Base-by-base conservation (phyloP, 306 rosid genomes). In the Castanopsis chinensis region DNA sequence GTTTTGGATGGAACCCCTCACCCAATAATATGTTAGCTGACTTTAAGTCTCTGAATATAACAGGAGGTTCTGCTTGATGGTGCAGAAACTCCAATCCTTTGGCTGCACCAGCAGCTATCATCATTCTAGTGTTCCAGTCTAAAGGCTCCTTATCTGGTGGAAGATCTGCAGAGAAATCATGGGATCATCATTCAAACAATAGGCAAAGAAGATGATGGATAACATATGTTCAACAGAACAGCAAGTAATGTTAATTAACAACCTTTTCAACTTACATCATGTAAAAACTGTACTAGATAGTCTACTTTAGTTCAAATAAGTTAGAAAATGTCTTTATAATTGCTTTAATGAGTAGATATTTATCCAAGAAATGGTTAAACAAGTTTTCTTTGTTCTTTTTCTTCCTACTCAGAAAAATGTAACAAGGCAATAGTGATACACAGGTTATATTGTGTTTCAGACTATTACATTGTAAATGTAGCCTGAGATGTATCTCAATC, bases 91-190 rank as follows among this genome's bases (percentile, higher is more conserved):
- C 88, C 79, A 93, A 58, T 54, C 97, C 98, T 72, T 49, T 87
- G 55, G 98, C 96, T 78, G 90, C 90, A 5, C 93, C 94, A 12
- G 76, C 74, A 3, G 92, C 94, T 87, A 93, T 91, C 80, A 21
- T 83, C 91, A 93, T 91, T 82, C 94, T 88, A 10, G 84, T 84
- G 67, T 84, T 88, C 96, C 96, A 90, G 59, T 92, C 90, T 51
- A 86, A 89, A 20, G 86, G 82, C 67, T 83, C 85, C 69, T 70
- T 13, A 20, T 71, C 85, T 12, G 74, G 85, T 30, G 67, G 52
- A 82, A 72, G 71, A 83, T 86, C 92, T 88, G 74, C 72, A 79
- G 21, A 43, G 41, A 35, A 1, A 82, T 53, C 68, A 80, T 25
- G 17, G 68, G 69, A 64, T 53, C 10, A 51, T 59, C 53, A 82